Evolutionary conservation across 2,329 filamentous ascomycete species (phyloP), one percentile per base, ranked within the genome.

Genomic region (Ascochyta viciae-villosae): DNA sequence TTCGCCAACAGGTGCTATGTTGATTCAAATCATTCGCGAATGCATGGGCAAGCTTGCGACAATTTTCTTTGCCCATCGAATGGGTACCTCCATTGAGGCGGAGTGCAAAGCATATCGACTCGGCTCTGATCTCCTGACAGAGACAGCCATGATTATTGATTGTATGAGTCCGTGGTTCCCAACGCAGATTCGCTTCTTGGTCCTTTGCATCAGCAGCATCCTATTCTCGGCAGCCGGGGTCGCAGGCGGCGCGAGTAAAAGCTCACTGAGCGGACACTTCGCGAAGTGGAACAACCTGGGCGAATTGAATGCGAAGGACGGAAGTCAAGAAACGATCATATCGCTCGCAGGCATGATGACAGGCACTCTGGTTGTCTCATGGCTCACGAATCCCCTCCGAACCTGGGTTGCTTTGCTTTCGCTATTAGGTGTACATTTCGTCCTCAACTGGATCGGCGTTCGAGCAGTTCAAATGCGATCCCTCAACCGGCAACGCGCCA

Each of bases 21-120:
- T 26, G 26, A 42, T 50, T 16, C 47, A 52, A 26, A 33, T 52
- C 19, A 39, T 45, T 26, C 41, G 39, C 19, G 40, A 51, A 44
- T 44, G 29, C 22, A 51, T 44, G 49, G 49, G 29, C 8, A 43
- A 51, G 29, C 39, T 43, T 10, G 48, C 24, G 8, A 43, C 48
- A 10, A 37, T 41, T 4, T 26, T 12, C 19, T 27, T 27, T 16
- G 38, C 23, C n/a, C 4, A 41, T 27, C 38, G 8, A 15, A 41
- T 24, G 38, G 38, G 38, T 26, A 27, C 23, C 12, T 41, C 38
- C 38, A 24, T 27, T 13, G 38, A 41, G 38, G 23, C 12, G 23
- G 22, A 41, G 15, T 40, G 23, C 15, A 24, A 40, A 40, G 38
- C 38, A n/a, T 19, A 41, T 10, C 5, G 12, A 6, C 38, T 24